These are phyloP conservation scores for Dentiscutata heterogama DNA, from an alignment of 371 early-diverging fungal species.

Conservation along the genomic window DNA sequence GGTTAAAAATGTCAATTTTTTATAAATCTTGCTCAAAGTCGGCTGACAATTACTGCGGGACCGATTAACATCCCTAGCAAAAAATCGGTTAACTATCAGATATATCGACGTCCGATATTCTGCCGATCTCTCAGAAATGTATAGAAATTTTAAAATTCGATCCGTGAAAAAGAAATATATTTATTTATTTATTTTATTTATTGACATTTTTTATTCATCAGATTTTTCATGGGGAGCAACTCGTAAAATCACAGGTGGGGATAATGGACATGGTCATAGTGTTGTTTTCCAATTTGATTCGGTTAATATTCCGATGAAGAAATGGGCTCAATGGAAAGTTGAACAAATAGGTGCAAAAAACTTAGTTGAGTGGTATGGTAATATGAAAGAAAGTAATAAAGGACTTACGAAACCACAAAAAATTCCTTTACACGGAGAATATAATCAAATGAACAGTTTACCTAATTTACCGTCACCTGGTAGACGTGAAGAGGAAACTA, in stretches of 20 bases:
- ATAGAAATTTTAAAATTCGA: no score
- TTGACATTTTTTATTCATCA: background rate
- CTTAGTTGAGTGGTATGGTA: background rate
- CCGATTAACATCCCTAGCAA: no score
- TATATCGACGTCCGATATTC: no score
- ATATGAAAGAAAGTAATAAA: background rate
- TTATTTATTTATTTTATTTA: background rate
- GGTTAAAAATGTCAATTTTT: no score
- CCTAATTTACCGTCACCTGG: slow-evolving; percentile 1
- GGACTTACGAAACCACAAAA: background rate
- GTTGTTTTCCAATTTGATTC: slow-evolving; percentile 60
- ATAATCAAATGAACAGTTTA: background rate
- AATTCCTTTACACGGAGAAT: background rate
- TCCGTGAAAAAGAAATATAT: no score
- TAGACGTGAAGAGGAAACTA: no score
- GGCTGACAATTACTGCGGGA: no score
- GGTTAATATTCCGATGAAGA: slow-evolving; percentile 21
- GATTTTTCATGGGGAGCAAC: slow-evolving; percentile 95
- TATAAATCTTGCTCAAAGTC: no score
- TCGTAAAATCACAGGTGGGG: slow-evolving; percentile 75
- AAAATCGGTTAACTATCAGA: no score
- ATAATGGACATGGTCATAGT: slow-evolving; percentile 62
- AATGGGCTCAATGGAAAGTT: slow-evolving; percentile 36
- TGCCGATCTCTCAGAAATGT: no score
- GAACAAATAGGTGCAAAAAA: background rate